Conservation (phyloP, 129 eudicot species). For the Tagetes erecta region DNA sequence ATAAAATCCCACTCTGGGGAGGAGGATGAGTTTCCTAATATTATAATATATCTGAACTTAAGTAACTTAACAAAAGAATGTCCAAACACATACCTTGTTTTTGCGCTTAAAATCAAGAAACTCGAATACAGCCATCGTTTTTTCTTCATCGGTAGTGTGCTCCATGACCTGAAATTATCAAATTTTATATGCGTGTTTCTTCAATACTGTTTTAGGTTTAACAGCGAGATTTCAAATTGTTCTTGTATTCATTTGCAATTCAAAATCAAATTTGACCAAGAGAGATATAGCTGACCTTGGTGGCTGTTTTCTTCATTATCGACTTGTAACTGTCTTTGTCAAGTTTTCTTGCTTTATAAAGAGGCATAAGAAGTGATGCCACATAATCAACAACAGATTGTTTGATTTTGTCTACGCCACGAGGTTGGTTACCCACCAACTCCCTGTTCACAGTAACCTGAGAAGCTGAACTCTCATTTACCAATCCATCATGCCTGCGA, state of each 20-base stretch:
- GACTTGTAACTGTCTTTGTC: slow-evolving; percentile 90
- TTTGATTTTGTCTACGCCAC: slow-evolving; percentile 77
- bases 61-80: neutral
- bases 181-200: slow-evolving; percentile 5
- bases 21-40: neutral
- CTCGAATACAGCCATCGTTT: slow-evolving; percentile 75
- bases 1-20: too few species aligned
- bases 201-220: slow-evolving; percentile 5
- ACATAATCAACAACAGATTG: slow-evolving; percentile 91
- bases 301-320: slow-evolving; percentile 96
- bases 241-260: neutral
- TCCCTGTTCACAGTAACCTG: slow-evolving; percentile 77
- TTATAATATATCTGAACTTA: slow-evolving; percentile 3
- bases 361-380: slow-evolving; percentile 95
- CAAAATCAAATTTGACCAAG: neutral
- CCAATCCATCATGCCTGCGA: slow-evolving; percentile 40
- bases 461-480: slow-evolving; percentile 80
- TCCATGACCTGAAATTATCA: slow-evolving; percentile 81
- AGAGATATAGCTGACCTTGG: slow-evolving; percentile 60
- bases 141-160: slow-evolving; percentile 78
- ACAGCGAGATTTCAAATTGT: neutral
- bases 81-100: slow-evolving; percentile 62
- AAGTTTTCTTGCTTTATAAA: slow-evolving; percentile 84
- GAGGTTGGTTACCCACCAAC: slow-evolving; percentile 55
- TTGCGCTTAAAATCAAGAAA: slow-evolving; percentile 98